These are phyloP conservation scores for Quercus parvula DNA, from an alignment of 306 rosid species.

Conservation along the genomic window DNA sequence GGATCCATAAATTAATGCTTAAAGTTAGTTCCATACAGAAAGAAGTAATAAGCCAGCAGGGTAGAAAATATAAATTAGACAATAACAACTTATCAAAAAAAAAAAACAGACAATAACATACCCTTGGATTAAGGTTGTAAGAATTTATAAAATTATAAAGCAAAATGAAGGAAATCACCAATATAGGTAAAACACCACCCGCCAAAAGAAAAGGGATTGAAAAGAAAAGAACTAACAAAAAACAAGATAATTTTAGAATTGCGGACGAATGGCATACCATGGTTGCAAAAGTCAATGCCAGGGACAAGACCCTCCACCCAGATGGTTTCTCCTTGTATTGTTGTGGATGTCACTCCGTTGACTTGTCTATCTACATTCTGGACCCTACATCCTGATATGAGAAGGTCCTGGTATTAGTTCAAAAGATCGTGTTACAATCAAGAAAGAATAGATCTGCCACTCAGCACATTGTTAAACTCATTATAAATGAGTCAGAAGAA, in stretches of 20 bases:
- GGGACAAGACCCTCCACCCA: slow-evolving; percentile 99
- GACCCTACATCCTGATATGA: slow-evolving; percentile 47
- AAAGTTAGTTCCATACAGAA: not conserved
- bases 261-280: slow-evolving; percentile 50
- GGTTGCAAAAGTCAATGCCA: slow-evolving; percentile 95
- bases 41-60: not conserved
- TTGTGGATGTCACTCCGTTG: slow-evolving; percentile 32
- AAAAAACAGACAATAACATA: too few species aligned
- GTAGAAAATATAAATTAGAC: too few species aligned
- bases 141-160: not conserved
- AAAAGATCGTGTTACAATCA: slow-evolving; percentile 8
- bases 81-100: too few species aligned
- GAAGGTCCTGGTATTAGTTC: slow-evolving; percentile 9
- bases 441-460: slow-evolving; percentile 16
- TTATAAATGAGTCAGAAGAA: not conserved
- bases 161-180: not conserved
- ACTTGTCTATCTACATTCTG: slow-evolving; percentile 32
- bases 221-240: slow-evolving; percentile 1
- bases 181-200: not conserved
- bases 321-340: slow-evolving; percentile 50
- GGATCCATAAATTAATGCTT: not conserved
- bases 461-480: not conserved
- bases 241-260: slow-evolving; percentile 15
- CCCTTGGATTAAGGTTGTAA: not conserved
- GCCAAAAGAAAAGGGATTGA: slow-evolving; percentile 15